Evolutionary conservation across 2,329 filamentous ascomycete species (phyloP).

Genomic region (Aspergillus versicolor): DNA sequence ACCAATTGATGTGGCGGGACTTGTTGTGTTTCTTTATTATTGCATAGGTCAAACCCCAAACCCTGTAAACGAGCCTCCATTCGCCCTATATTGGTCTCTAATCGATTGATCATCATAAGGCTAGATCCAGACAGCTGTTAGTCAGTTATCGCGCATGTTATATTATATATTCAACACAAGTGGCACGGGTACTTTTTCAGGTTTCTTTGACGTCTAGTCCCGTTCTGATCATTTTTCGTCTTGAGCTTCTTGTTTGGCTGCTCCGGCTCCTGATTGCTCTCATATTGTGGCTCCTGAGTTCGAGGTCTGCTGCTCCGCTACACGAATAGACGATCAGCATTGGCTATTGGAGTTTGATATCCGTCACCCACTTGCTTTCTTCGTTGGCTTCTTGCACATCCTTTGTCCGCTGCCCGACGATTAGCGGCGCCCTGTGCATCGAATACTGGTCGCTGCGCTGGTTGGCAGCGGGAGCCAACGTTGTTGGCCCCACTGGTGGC

Average conservation of each 20-base stretch:
- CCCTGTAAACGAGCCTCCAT: slow-evolving; percentile 16
- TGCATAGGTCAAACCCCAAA: slow-evolving; percentile 12
- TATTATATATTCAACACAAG: not conserved
- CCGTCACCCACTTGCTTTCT: slow-evolving; percentile 2
- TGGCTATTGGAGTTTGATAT: not conserved
- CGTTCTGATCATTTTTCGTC: not conserved
- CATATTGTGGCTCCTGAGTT: not conserved
- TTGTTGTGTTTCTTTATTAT: not conserved
- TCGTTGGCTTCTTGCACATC: not conserved
- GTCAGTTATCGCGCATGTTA: not conserved
- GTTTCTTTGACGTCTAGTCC: slow-evolving; percentile 5
- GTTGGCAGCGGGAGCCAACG: not conserved
- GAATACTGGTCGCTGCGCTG: not conserved
- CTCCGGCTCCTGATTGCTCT: not conserved
- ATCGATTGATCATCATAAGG: slow-evolving; percentile 19
- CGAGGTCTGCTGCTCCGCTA: not conserved
- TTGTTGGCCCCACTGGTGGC: not conserved
- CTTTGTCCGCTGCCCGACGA: not conserved
- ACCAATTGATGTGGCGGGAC: not conserved
- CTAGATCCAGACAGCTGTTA: not conserved
- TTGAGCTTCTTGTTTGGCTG: not conserved
- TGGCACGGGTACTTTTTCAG: slow-evolving; percentile 8
- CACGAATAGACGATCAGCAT: not conserved
- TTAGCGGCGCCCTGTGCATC: not conserved
- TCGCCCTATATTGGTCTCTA: slow-evolving; percentile 18